phyloP scores from a whole-genome alignment of 352 stramenopile species.

The Globisporangium carolinianum region DNA sequence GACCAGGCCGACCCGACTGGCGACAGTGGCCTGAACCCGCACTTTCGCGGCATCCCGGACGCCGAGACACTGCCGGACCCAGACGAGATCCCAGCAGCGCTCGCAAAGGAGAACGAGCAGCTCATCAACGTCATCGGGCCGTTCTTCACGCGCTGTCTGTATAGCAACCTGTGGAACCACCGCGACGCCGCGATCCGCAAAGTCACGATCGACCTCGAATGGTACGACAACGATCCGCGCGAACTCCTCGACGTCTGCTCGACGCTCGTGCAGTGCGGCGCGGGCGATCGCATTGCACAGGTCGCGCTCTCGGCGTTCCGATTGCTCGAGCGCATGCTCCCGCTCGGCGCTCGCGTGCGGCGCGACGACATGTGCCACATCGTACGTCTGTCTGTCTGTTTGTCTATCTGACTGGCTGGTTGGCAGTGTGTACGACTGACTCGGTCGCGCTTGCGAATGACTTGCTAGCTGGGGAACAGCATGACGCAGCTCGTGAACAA shows the following conservation, averaged over 20 bases:
- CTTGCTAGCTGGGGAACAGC: conserved; percentile 50
- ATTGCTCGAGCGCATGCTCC: conserved; percentile 53
- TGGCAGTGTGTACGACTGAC: not conserved
- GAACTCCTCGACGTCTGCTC: conserved; percentile 53
- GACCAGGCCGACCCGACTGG: not conserved
- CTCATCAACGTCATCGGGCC: conserved; percentile 67
- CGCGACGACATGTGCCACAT: conserved; percentile 63
- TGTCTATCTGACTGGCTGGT: conserved; percentile 1
- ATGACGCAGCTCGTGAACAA: conserved; percentile 78
- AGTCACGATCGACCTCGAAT: conserved; percentile 67
- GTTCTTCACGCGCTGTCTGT: conserved; percentile 78
- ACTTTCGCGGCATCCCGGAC: conserved; percentile 64
- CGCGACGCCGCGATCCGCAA: conserved; percentile 80
- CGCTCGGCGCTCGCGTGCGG: conserved; percentile 34
- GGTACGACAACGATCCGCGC: conserved; percentile 39
- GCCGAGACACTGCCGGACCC: conserved; percentile 64
- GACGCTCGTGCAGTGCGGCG: conserved; percentile 63
- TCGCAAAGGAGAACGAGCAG: conserved; percentile 72
- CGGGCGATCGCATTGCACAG: conserved; percentile 66
- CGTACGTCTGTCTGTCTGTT: conserved; percentile 22
- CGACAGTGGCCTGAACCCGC: conserved; percentile 23
- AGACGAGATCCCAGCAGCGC: conserved; percentile 52
- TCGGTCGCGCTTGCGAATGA: not conserved
- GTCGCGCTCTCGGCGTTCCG: conserved; percentile 70
- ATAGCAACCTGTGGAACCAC: conserved; percentile 86